These are phyloP conservation scores for Ceriops zippeliana DNA, from an alignment of 345 rosid genomes.

Conservation along the genomic window DNA sequence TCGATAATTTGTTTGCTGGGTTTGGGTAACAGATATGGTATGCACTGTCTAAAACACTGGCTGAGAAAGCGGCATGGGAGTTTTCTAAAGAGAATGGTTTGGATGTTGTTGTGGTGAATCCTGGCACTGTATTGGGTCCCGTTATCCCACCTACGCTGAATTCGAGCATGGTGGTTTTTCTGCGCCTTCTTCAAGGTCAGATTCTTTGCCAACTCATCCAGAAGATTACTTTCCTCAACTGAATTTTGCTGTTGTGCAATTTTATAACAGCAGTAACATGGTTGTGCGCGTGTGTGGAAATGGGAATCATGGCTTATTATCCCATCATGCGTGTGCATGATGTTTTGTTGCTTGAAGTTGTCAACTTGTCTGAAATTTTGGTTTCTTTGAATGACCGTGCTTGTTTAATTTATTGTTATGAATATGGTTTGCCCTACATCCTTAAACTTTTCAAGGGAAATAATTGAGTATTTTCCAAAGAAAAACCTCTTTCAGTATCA, in stretches of 20 bases:
- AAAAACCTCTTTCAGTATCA: too few relatives aligned
- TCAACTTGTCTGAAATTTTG: too few relatives aligned
- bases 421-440: too few relatives aligned
- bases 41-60: conserved; percentile 77
- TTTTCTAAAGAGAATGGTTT: conserved; percentile 67
- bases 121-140: conserved; percentile 92
- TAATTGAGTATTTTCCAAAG: background rate
- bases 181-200: conserved; percentile 69
- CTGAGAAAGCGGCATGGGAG: conserved; percentile 92
- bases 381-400: too few relatives aligned
- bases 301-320: too few relatives aligned
- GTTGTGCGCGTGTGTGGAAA: too few relatives aligned
- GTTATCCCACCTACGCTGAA: conserved; percentile 63
- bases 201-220: background rate
- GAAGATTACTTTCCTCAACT: background rate
- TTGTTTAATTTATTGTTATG: too few relatives aligned
- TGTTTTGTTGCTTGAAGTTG: too few relatives aligned
- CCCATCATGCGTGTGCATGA: too few relatives aligned
- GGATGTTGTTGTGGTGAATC: conserved; percentile 90
- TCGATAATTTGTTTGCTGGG: background rate
- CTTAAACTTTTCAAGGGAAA: background rate
- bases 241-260: background rate
- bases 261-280: background rate
- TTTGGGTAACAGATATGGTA: conserved; percentile 63
- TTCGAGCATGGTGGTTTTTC: conserved; percentile 79